Evolutionary conservation across 2,329 filamentous ascomycete species (phyloP).

Genomic region (Aquanectria penicillioides): DNA sequence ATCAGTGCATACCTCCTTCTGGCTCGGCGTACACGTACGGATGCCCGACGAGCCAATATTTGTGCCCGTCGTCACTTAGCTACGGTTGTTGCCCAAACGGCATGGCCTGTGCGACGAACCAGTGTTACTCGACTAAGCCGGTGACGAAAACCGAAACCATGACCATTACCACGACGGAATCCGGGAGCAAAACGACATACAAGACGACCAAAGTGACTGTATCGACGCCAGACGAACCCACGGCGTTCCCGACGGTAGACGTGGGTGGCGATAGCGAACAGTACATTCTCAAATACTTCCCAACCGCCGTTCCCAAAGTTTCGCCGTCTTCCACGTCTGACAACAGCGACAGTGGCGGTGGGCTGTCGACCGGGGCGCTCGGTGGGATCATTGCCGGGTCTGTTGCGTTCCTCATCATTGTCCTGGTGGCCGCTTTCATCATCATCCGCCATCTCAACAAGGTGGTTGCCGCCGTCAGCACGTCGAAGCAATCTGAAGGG

Average conservation of each 20-base stretch:
- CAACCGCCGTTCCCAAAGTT: slow-evolving; percentile 55
- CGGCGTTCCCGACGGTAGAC: slow-evolving; percentile 40
- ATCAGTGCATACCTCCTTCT: slow-evolving; percentile 55
- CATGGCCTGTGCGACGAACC: slow-evolving; percentile 57
- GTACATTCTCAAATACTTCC: slow-evolving; percentile 55
- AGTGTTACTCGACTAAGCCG: slow-evolving; percentile 60
- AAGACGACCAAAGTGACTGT: slow-evolving; percentile 53
- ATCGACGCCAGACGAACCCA: slow-evolving; percentile 50
- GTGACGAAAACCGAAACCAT: slow-evolving; percentile 56
- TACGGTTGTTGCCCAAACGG: slow-evolving; percentile 64
- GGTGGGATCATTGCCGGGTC: slow-evolving; percentile 65
- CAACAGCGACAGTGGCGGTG: slow-evolving; percentile 39
- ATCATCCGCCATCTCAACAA: slow-evolving; percentile 62
- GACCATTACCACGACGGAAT: slow-evolving; percentile 57
- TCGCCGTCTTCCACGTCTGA: slow-evolving; percentile 39
- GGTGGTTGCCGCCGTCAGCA: slow-evolving; percentile 53
- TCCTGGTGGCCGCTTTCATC: slow-evolving; percentile 58
- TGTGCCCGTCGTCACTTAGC: slow-evolving; percentile 60
- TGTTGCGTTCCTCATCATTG: slow-evolving; percentile 57
- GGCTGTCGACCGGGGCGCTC: slow-evolving; percentile 54
- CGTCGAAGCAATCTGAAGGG: slow-evolving; percentile 46
- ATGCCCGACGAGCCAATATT: slow-evolving; percentile 57
- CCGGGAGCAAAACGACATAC: slow-evolving; percentile 50
- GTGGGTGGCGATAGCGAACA: slow-evolving; percentile 39
- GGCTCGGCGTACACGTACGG: slow-evolving; percentile 51